phyloP scores from a whole-genome alignment of 2,329 filamentous ascomycete genomes.

The Claviceps capensis region DNA sequence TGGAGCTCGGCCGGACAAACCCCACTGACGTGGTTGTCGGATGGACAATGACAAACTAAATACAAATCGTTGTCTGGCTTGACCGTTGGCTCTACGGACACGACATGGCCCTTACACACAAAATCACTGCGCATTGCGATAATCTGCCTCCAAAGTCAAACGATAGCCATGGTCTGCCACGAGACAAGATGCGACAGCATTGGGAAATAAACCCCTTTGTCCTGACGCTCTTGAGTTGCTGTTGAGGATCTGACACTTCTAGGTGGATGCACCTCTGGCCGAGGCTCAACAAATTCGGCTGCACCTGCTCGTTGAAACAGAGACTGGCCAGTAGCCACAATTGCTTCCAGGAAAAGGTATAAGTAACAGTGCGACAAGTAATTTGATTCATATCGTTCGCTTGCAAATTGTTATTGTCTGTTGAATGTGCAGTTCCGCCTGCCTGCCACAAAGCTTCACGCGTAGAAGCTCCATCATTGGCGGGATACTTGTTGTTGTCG shows the following conservation, averaged over 20 bases:
- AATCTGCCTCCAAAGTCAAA: background rate
- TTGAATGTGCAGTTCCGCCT: no score
- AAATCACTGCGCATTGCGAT: background rate
- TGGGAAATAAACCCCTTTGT: background rate
- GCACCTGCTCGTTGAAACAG: background rate
- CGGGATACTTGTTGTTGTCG: background rate
- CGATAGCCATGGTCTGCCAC: background rate
- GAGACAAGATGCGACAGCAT: background rate
- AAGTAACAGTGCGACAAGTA: no score
- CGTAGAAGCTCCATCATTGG: no score
- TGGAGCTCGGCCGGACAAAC: background rate
- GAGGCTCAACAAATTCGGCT: constrained; percentile 5
- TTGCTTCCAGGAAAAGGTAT: no score
- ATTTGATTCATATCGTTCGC: no score
- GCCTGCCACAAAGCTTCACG: no score
- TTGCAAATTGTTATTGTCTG: no score
- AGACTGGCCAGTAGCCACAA: no score
- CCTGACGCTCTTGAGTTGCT: background rate
- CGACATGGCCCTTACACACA: background rate
- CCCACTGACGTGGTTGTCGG: background rate
- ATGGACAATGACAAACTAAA: background rate
- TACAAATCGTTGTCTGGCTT: no score
- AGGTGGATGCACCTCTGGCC: background rate
- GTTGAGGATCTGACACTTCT: background rate
- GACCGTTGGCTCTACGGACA: no score